Percentiles rank a stretch among this genome's conserved stretches.
These are phyloP conservation scores for Anthostomella pinea DNA, from an alignment of 2,329 filamentous ascomycete genomes.

Conservation along the genomic window DNA sequence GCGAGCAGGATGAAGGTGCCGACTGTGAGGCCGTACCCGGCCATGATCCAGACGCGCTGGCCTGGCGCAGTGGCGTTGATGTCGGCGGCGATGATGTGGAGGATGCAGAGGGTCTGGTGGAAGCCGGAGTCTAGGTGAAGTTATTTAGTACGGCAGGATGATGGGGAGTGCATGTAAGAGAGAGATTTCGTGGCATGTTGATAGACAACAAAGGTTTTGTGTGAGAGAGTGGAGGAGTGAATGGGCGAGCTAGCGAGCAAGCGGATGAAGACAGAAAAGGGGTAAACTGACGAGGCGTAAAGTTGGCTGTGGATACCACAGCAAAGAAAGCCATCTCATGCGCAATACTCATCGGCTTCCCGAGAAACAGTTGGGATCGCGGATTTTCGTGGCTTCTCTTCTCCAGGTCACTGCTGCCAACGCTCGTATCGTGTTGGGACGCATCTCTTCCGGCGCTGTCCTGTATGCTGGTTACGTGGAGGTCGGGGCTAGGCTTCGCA, in stretches of 20 bases:
- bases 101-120: slow-evolving; percentile 29
- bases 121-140: slow-evolving; percentile 25
- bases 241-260: not conserved
- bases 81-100: slow-evolving; percentile 43
- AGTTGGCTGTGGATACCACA: slow-evolving; percentile 30
- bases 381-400: slow-evolving; percentile 13
- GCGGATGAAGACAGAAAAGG: slow-evolving; percentile 1
- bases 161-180: not conserved
- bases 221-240: not conserved
- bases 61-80: slow-evolving; percentile 40
- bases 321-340: slow-evolving; percentile 28
- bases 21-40: slow-evolving; percentile 46
- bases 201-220: not conserved
- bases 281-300: slow-evolving; percentile 27
- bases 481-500: too few species aligned
- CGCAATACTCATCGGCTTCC: slow-evolving; percentile 24
- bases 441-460: too few species aligned
- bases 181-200: not conserved
- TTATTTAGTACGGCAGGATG: slow-evolving; percentile 5
- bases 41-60: slow-evolving; percentile 44
- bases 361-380: slow-evolving; percentile 26
- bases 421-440: slow-evolving; percentile 15
- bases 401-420: slow-evolving; percentile 21
- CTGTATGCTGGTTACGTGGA: too few species aligned
- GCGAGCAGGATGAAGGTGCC: slow-evolving; percentile 50